Evolutionary conservation across 2,329 filamentous ascomycete genomes (phyloP).

Genomic region (Proliferodiscus dingleyae): DNA sequence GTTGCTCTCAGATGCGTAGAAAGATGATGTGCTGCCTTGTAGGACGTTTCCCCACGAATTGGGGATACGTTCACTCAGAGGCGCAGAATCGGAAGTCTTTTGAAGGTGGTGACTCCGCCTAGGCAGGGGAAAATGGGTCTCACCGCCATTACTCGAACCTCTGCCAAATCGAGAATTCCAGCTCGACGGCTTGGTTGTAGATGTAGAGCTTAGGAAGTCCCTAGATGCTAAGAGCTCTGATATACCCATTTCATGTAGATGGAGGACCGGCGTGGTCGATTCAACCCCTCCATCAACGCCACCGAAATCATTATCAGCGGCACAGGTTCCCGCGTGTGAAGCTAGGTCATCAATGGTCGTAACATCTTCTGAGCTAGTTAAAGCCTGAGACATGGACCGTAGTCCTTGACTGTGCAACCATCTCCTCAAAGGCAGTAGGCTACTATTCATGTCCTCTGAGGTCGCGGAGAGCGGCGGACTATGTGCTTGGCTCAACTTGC

Average conservation of each 20-base stretch:
- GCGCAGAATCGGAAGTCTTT: slow-evolving; percentile 18
- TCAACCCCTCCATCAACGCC: slow-evolving; percentile 25
- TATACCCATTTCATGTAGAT: slow-evolving; percentile 30
- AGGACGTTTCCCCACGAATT: slow-evolving; percentile 19
- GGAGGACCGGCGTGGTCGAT: slow-evolving; percentile 12
- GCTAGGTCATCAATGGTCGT: slow-evolving; percentile 1
- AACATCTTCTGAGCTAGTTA: slow-evolving; percentile 10
- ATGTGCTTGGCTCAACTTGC: slow-evolving; percentile 25
- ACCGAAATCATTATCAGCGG: slow-evolving; percentile 20
- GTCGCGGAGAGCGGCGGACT: slow-evolving; percentile 6
- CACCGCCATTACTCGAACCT: slow-evolving; percentile 16
- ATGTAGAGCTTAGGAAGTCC: slow-evolving; percentile 19
- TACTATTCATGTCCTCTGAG: slow-evolving; percentile 3
- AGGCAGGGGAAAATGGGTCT: slow-evolving; percentile 5
- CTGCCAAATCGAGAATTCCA: slow-evolving; percentile 19
- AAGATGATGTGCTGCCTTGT: slow-evolving; percentile 19
- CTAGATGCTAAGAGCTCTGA: slow-evolving; percentile 22
- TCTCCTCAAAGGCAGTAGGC: slow-evolving; percentile 9
- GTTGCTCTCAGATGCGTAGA: slow-evolving; percentile 19
- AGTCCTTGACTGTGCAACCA: slow-evolving; percentile 24
- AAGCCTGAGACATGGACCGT: slow-evolving; percentile 17
- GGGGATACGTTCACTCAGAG: slow-evolving; percentile 21
- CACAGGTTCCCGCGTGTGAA: slow-evolving; percentile 7
- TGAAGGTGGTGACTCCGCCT: slow-evolving; percentile 16
- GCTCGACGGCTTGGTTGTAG: slow-evolving; percentile 22